Base-by-base conservation (phyloP, 1,139 yeast species). In the Hyphopichia burtonii region DNA sequence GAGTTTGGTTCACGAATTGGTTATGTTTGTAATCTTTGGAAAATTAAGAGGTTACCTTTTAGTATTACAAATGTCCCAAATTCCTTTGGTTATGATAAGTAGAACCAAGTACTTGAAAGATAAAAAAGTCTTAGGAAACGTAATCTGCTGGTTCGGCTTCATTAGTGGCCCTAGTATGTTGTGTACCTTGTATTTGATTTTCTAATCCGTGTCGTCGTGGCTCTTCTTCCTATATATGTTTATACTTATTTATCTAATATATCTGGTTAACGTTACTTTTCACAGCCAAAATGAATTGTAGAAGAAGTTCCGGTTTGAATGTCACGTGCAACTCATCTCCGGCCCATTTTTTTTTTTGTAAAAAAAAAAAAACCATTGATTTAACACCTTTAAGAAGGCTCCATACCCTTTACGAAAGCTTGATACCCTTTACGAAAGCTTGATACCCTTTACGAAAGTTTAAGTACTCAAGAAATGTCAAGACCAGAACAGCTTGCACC, bases 401-500 rank as follows among this genome's bases (percentile, higher is more conserved):
- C n/a, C n/a, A n/a, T n/a, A n/a, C n/a, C n/a, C n/a, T n/a, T n/a
- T n/a, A n/a, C n/a, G n/a, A n/a, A n/a, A n/a, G n/a, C n/a, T n/a
- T n/a, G n/a, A n/a, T n/a, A n/a, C n/a, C n/a, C n/a, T n/a, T n/a
- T n/a, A n/a, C n/a, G n/a, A n/a, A n/a, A n/a, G n/a, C n/a, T n/a
- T n/a, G n/a, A n/a, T n/a, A n/a, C n/a, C n/a, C n/a, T n/a, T n/a
- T n/a, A n/a, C n/a, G n/a, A 27, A n/a, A 10, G 14, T 4, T 10
- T 27, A 11, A 11, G 15, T 18, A 22, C 14, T 4, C 9, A 31
- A 11, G 14, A 27, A 12, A 93, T 93, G 99, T 89, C 97, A 2
- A 84, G 99, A 71, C 99, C 99, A 51, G 99, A 93, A 66, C 91
- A 89, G 55, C 74, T 91, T 46, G 99, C 99, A 12, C 99, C 99